Base-by-base conservation (phyloP, 23 red algal species). In the Chondrus crispus region DNA sequence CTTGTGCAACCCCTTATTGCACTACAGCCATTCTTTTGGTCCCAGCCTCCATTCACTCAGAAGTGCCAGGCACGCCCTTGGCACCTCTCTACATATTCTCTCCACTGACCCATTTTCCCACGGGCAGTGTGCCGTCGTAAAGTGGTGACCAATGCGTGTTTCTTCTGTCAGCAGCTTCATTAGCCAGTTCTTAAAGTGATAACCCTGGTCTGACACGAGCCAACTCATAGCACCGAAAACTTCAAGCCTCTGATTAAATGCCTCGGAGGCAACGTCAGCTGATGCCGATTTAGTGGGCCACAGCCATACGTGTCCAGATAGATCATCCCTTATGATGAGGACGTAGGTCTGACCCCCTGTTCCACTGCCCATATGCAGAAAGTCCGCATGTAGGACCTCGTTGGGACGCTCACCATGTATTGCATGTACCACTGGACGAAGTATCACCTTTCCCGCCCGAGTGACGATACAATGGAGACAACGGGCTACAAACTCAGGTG, bases 61-160 rank as follows among this genome's bases (percentile, higher is more conserved):
- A 9, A 76, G 26, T 45, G 71, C 71, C 10, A 41, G 71, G 0
- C 71, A 76, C 26, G 71, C 38, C 32, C 26, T 37, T 32, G 39
- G 14, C 3, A 91, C 51, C 39, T 91, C 87, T 1, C 76, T 0
- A 40, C 1, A 70, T 29, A 91, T 68, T 4, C 68, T 28, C 28
- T 91, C 87, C 4, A 80, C 73, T 38, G 86, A 70, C 5, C 69
- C 49, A 49, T 90, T 90, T 8, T 26, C 50, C 86, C 86, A 90
- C 10, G 87, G 70, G 14, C 1, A 62, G 58, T 91, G 71, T 39
- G 87, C 87, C 14, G 63, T 33, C 2, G 87, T 80, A 44, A 91
- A 91, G 57, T 91, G 71, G 44, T 91, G 87, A 24, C 20, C 14
- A 6, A 83, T 60, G 0, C 40, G 29, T 38, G 40, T n/a, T 22